phyloP scores from a whole-genome alignment of 2,329 filamentous ascomycete genomes.

The Arthroderma sp. region DNA sequence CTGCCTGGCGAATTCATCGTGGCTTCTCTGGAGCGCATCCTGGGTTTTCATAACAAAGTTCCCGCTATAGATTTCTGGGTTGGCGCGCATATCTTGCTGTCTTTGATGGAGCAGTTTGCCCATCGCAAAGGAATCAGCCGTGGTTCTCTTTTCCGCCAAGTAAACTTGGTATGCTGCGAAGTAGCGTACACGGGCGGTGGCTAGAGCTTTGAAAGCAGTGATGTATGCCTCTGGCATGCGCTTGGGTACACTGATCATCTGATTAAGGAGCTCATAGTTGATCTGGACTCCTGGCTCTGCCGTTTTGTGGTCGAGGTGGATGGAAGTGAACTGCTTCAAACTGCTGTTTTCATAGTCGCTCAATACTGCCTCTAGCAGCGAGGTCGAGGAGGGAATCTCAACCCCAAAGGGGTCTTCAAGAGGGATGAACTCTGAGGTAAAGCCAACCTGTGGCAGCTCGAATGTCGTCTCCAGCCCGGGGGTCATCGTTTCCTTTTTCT shows the following conservation, averaged over 20 bases:
- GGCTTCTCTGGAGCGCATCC: background rate
- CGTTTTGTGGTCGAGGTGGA: background rate
- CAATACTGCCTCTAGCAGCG: background rate
- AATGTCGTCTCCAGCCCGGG: background rate
- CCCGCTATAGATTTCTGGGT: background rate
- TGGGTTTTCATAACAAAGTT: background rate
- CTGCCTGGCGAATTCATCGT: background rate
- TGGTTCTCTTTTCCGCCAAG: background rate
- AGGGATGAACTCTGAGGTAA: background rate
- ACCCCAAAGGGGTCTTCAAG: background rate
- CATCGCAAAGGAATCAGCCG: background rate
- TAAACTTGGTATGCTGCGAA: slow-evolving; percentile 4
- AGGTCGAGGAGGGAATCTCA: background rate
- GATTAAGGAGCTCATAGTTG: slow-evolving; percentile 11
- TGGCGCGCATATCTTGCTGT: background rate
- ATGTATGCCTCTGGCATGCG: background rate
- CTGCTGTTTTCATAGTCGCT: background rate
- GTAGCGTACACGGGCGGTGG: slow-evolving; percentile 7
- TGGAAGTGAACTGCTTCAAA: background rate
- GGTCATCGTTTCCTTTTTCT: background rate
- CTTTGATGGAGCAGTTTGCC: background rate
- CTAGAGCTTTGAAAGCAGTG: slow-evolving; percentile 3
- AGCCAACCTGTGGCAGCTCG: background rate
- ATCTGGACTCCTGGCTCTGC: slow-evolving; percentile 11
- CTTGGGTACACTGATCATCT: slow-evolving; percentile 3